Base-by-base conservation (phyloP, 2,329 filamentous ascomycete genomes). In the Boeremia lycopersici region DNA sequence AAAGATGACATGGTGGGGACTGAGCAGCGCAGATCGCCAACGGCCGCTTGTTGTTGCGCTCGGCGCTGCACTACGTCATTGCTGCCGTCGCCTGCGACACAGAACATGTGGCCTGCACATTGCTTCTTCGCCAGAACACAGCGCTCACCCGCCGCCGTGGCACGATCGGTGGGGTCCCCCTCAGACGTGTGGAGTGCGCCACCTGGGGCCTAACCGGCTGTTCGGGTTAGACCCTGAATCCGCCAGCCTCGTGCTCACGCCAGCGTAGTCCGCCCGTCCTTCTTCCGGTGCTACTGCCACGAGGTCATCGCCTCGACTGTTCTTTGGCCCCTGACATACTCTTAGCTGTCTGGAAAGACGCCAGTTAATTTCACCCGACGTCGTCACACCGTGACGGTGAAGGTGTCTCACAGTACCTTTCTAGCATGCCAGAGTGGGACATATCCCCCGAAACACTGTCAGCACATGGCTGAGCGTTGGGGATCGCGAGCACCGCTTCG, bases 11-110 rank as follows among this genome's bases (percentile, higher is more conserved):
- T 44, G 11, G 45, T 48, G 45, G 51, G 34, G 51, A 54, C 34
- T 15, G 28, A 38, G 35, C 39, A 49, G 3, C 40, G 35, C 51
- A 39, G 45, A 55, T 55, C 45, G 23, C 42, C n/a, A 31, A 55
- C 52, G 52, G 52, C 52, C 52, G 46, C 52, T 50, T 55, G 52
- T 35, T 30, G 44, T 40, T 31, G 52, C 29, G 45, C 52, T 46
- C 41, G 36, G 30, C 52, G n/a, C 4, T n/a, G 6, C 42, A 41
- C 46, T 50, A 55, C 52, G 52, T 55, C 52, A 55, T 47, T 28
- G 52, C 11, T 17, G 7, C 12, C 29, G 50, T 39, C 23, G 51
- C 17, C 35, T 40, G 30, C 51, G 31, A 43, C 34, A 48, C 40
- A 36, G 35, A 45, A 46, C 51, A 45, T 41, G 45, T 49, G 40